Evolutionary conservation across 306 rosid species (phyloP), one percentile per base, ranked within the genome.

Genomic region (Glycyrrhiza uralensis): DNA sequence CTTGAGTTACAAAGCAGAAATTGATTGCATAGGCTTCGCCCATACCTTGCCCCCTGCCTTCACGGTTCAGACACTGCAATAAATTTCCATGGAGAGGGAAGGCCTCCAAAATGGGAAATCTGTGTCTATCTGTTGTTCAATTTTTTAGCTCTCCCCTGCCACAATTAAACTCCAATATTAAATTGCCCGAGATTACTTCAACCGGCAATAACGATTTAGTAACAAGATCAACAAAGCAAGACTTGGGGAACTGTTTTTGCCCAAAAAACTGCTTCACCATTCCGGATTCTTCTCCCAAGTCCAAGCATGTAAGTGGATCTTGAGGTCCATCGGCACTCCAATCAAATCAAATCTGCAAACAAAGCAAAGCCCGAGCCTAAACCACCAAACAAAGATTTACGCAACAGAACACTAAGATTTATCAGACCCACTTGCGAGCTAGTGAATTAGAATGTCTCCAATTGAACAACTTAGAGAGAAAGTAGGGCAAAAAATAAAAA

Each of bases 321-420:
- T 75, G 52, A 71, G 71, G 73, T 50, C 76, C 80, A 74, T 66
- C 29, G 62, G 56, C 67, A 76, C 72, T 78, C 85, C 79, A 83
- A 85, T 78, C 92, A 79, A 81, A 84, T 76, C 85, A 84, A 85
- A 86, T 82, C 97, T 87, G 88, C 46, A 66, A 71, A 65, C 22
- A 71, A 80, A 77, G 20, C 36, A 79, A 80, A 60, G 8, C 23
- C 41, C 54, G 62, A 80, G 82, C 42, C 51, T 63, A 76, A 77
- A 78, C 15, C 58, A 42, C 18, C n/a, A 32, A 71, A 69, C 58
- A 36, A 33, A 26, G 63, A 64, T 33, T 76, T 7, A 66, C 4
- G 6, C 77, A 57, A 67, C n/a, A n/a, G n/a, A n/a, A 58, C 1
- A 24, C 15, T 9, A 44, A 60, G 71, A 74, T 42, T 61, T 14